Conservation (phyloP, 1,284 basidiomycete species). For the Marasmius tenuissimus region DNA sequence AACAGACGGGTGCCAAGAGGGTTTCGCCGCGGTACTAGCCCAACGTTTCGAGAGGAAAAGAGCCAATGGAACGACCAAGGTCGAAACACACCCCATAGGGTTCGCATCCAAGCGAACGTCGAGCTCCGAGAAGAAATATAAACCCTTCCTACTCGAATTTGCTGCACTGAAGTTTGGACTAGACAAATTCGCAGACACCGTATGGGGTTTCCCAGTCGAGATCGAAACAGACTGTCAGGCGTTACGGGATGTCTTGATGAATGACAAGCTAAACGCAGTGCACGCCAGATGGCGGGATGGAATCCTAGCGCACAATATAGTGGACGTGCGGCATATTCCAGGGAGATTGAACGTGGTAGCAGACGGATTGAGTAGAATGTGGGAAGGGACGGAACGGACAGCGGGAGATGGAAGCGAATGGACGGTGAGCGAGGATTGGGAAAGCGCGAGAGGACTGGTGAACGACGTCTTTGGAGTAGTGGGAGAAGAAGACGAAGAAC, state of each 20-base stretch:
- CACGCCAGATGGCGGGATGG: slow-evolving; percentile 15
- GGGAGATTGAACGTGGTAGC: slow-evolving; percentile 9
- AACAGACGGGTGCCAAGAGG: slow-evolving; percentile 3
- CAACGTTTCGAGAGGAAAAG: slow-evolving; percentile 3
- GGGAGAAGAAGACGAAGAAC: background rate
- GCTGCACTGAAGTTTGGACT: too few relatives aligned
- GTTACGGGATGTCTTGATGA: slow-evolving; percentile 13
- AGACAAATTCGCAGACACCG: slow-evolving; percentile 18
- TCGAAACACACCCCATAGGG: slow-evolving; percentile 1
- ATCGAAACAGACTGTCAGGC: slow-evolving; percentile 21
- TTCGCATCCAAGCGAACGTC: slow-evolving; percentile 7
- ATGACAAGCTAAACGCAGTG: slow-evolving; percentile 10
- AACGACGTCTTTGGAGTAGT: slow-evolving; percentile 18
- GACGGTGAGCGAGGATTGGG: slow-evolving; percentile 19
- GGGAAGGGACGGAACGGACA: slow-evolving; percentile 3
- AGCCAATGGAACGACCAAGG: background rate
- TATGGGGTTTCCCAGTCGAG: too few relatives aligned
- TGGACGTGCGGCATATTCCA: slow-evolving; percentile 11
- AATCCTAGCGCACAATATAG: slow-evolving; percentile 13
- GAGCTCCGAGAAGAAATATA: slow-evolving; percentile 2
- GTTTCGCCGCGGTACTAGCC: slow-evolving; percentile 15
- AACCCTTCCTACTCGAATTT: slow-evolving; percentile 6
- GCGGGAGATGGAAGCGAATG: slow-evolving; percentile 31
- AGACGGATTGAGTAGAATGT: slow-evolving; percentile 13
- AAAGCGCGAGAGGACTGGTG: slow-evolving; percentile 20